A percentile compares a stretch with the other conserved stretches of the same genome.
phyloP scores from a whole-genome alignment of 768 basidiomycete genomes.

The Boletus coccyginus region DNA sequence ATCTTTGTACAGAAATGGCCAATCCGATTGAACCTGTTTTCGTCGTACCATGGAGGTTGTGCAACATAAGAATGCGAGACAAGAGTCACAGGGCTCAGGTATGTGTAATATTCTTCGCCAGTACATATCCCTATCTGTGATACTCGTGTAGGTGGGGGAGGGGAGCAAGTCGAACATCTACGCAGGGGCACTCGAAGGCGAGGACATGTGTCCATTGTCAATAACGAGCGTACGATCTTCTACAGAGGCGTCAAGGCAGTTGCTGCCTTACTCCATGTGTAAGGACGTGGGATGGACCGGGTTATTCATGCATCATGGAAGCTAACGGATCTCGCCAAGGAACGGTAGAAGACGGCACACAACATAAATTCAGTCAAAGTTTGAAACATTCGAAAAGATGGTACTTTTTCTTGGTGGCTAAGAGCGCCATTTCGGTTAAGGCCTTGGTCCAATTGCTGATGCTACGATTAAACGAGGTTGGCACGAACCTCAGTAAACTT shows the following conservation, averaged over 20 bases:
- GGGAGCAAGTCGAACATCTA: too few relatives aligned
- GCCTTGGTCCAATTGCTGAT: too few relatives aligned
- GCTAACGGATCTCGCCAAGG: not conserved
- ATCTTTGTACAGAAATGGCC: too few relatives aligned
- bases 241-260: not conserved
- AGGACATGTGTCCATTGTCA: too few relatives aligned
- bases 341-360: not conserved
- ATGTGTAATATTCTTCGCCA: not conserved
- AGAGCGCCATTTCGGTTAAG: too few relatives aligned
- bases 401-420: too few relatives aligned
- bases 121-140: not conserved
- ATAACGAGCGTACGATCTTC: too few relatives aligned
- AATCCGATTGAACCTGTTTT: too few relatives aligned
- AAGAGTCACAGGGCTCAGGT: not conserved
- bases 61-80: not conserved
- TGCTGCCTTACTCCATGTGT: not conserved
- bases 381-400: constrained; percentile 5
- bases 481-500: not conserved
- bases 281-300: constrained; percentile 12
- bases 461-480: not conserved
- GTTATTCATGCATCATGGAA: not conserved
- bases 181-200: too few relatives aligned
- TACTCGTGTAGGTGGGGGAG: too few relatives aligned
- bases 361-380: not conserved
- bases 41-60: too few relatives aligned